Conservation (phyloP, 2,329 filamentous ascomycete genomes). For the Aureobasidium melanogenum region DNA sequence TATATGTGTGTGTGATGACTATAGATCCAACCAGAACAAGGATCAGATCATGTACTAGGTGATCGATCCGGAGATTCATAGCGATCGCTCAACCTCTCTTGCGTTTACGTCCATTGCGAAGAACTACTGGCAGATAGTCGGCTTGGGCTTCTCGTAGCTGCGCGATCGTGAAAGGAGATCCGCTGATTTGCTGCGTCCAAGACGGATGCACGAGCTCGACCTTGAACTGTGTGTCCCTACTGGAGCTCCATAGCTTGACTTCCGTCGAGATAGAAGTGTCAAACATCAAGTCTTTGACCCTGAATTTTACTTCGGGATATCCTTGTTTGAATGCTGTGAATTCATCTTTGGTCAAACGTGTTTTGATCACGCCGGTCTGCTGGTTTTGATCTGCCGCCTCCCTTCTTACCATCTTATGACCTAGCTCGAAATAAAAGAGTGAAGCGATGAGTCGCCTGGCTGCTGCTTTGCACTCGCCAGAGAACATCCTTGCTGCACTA, state of each 20-base stretch:
- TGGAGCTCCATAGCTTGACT: too few species aligned
- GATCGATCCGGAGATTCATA: too few species aligned
- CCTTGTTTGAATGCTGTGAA: neutral
- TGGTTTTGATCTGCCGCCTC: neutral
- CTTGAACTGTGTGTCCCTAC: neutral
- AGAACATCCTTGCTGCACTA: neutral
- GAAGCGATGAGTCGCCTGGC: neutral
- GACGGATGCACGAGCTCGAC: neutral
- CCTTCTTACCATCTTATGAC: neutral
- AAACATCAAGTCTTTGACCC: neutral
- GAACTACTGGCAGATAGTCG: neutral
- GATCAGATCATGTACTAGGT: too few species aligned
- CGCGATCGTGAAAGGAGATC: neutral
- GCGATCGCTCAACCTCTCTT: neutral
- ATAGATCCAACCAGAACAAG: too few species aligned
- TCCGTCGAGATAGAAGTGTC: neutral
- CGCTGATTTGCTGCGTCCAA: neutral
- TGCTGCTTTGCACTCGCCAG: neutral
- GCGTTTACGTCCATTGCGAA: neutral
- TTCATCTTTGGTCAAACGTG: neutral
- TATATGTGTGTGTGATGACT: too few species aligned
- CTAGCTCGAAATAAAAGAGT: neutral
- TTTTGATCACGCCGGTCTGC: neutral
- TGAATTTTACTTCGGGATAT: neutral
- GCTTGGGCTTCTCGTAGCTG: neutral